Conservation (phyloP, 805 yeast genomes). For the Wickerhamomyces ciferrii region DNA sequence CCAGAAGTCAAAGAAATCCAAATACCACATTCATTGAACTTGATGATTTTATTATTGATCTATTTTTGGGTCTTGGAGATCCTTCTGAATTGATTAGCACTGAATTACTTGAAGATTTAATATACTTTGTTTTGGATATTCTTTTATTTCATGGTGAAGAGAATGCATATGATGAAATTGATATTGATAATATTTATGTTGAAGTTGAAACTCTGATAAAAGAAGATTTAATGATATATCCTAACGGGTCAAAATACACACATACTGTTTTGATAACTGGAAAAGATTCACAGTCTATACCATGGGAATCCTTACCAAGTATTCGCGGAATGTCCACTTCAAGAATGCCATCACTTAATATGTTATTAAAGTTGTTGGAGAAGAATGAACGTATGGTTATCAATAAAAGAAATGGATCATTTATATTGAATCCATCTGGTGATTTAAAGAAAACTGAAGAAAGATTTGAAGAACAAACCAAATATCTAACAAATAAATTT, state of each 20-base stretch:
- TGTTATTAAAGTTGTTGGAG: constrained; percentile 34
- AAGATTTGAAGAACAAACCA: constrained; percentile 42
- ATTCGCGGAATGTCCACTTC: constrained; percentile 54
- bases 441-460: constrained; percentile 68
- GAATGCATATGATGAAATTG: constrained; percentile 61
- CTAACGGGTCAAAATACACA: constrained; percentile 13
- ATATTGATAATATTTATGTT: constrained; percentile 47
- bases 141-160: constrained; percentile 58
- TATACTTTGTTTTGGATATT: constrained; percentile 57
- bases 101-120: constrained; percentile 53
- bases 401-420: constrained; percentile 37
- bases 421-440: constrained; percentile 76
- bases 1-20: constrained; percentile 36
- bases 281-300: constrained; percentile 59
- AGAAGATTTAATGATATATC: constrained; percentile 19
- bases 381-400: constrained; percentile 12
- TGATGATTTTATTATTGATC: constrained; percentile 41
- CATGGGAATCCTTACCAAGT: constrained; percentile 83
- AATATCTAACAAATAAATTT: constrained; percentile 17
- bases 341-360: constrained; percentile 64
- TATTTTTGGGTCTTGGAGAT: constrained; percentile 44
- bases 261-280: constrained; percentile 74
- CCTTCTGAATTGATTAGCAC: constrained; percentile 25
- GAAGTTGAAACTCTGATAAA: constrained; percentile 45
- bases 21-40: constrained; percentile 16